Conservation (phyloP, 164 flowering plant species). For the Nymphaea colorata region DNA sequence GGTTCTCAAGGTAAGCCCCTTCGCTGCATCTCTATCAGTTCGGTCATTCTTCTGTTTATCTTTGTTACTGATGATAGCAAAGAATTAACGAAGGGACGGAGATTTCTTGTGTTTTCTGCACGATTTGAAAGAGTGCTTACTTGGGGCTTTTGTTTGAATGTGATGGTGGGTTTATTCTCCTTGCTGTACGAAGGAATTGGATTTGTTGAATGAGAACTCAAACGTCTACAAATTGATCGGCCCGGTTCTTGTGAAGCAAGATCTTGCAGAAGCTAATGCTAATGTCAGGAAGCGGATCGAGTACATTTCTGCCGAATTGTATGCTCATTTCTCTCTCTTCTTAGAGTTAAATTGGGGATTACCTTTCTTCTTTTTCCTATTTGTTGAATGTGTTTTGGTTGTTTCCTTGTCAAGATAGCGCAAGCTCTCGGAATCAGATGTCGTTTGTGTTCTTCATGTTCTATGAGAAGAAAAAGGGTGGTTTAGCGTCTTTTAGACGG, state of each 20-base stretch:
- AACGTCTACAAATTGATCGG: conserved; percentile 94
- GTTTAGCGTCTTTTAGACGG: no score
- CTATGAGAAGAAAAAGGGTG: no score
- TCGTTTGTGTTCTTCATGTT: no score
- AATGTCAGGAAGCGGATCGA: conserved; percentile 95
- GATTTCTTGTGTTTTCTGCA: not conserved
- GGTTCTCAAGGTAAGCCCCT: conserved; percentile 59
- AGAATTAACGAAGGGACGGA: not conserved
- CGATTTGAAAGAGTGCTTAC: not conserved
- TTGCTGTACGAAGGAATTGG: conserved; percentile 60
- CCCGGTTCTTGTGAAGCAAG: conserved; percentile 96
- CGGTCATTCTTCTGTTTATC: not conserved
- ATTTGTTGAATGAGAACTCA: conserved; percentile 68
- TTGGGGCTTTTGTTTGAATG: not conserved
- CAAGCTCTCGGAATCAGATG: no score
- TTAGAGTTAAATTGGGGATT: not conserved
- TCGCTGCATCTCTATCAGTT: not conserved
- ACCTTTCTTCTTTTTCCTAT: not conserved
- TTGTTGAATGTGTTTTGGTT: no score
- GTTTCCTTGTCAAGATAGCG: no score
- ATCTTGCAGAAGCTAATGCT: conserved; percentile 93
- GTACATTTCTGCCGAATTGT: conserved; percentile 91
- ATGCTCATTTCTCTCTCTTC: conserved; percentile 13
- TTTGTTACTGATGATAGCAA: no score
- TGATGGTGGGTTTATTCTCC: not conserved